Conservation (phyloP, 306 rosid species). For the Cicer chorassanicum region DNA sequence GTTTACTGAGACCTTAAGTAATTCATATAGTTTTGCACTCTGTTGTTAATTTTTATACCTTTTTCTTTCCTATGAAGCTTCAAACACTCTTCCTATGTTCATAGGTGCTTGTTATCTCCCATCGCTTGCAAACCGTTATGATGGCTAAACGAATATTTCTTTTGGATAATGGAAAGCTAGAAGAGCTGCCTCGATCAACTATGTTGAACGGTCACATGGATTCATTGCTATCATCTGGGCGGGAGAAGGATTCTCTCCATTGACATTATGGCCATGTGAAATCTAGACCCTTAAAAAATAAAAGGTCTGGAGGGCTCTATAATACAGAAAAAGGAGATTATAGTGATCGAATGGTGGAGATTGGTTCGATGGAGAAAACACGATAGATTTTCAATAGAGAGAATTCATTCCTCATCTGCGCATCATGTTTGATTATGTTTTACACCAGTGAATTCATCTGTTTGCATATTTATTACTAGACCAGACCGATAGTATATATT, state of each 20-base stretch:
- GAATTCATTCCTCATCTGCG: not conserved
- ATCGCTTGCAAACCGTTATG: slow-evolving; percentile 81
- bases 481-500: slow-evolving; percentile 17
- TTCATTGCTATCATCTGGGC: slow-evolving; percentile 52
- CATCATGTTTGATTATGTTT: slow-evolving; percentile 48
- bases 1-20: not conserved
- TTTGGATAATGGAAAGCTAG: slow-evolving; percentile 70
- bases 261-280: not conserved
- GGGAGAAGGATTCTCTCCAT: not conserved
- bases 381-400: not conserved
- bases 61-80: slow-evolving; percentile 16
- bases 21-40: not conserved
- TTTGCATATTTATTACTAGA: slow-evolving; percentile 42
- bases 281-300: not conserved
- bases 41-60: slow-evolving; percentile 8
- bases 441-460: slow-evolving; percentile 13
- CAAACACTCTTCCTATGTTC: slow-evolving; percentile 32
- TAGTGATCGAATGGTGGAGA: not conserved
- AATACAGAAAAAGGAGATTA: slow-evolving; percentile 5
- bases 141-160: slow-evolving; percentile 83
- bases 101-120: slow-evolving; percentile 89
- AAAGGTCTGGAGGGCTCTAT: not conserved
- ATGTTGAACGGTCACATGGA: slow-evolving; percentile 49
- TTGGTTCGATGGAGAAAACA: not conserved
- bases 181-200: slow-evolving; percentile 66